Conservation (phyloP, 2,329 filamentous ascomycete species). For the Niveomyces coronatus region DNA sequence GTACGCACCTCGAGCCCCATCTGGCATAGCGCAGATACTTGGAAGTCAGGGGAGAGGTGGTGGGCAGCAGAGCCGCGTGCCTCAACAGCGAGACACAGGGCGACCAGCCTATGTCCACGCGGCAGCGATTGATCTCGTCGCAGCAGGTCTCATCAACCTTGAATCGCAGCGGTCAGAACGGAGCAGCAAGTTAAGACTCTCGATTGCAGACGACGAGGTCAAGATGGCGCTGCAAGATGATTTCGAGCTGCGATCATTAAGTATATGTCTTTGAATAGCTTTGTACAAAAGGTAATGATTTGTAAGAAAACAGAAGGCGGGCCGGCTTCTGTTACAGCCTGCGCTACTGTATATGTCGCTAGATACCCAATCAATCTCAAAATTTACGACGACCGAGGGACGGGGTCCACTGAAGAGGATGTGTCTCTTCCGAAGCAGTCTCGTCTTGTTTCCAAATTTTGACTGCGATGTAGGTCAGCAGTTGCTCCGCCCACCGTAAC, state of each 20-base stretch:
- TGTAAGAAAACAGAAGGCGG: not conserved
- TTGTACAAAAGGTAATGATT: conserved; percentile 16
- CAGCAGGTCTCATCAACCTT: conserved; percentile 77
- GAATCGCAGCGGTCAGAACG: conserved; percentile 74
- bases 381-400: conserved; percentile 68
- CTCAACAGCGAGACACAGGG: conserved; percentile 21
- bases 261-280: conserved; percentile 39
- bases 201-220: conserved; percentile 85
- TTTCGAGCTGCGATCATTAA: conserved; percentile 71
- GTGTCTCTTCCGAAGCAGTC: conserved; percentile 77
- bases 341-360: conserved; percentile 7
- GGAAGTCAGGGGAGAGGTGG: conserved; percentile 18
- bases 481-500: not conserved
- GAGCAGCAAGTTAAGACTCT: conserved; percentile 75
- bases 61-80: conserved; percentile 14
- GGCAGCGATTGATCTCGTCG: conserved; percentile 73
- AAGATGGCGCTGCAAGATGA: conserved; percentile 82
- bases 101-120: conserved; percentile 42
- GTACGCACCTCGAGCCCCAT: conserved; percentile 23
- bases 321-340: conserved; percentile 4
- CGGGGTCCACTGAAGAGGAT: conserved; percentile 89
- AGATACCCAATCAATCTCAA: conserved; percentile 25
- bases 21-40: conserved; percentile 28
- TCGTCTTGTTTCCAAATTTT: conserved; percentile 97
- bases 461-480: conserved; percentile 36